Base-by-base conservation (phyloP, 139 green algal genomes). In the Chlorokybus atmophyticus region DNA sequence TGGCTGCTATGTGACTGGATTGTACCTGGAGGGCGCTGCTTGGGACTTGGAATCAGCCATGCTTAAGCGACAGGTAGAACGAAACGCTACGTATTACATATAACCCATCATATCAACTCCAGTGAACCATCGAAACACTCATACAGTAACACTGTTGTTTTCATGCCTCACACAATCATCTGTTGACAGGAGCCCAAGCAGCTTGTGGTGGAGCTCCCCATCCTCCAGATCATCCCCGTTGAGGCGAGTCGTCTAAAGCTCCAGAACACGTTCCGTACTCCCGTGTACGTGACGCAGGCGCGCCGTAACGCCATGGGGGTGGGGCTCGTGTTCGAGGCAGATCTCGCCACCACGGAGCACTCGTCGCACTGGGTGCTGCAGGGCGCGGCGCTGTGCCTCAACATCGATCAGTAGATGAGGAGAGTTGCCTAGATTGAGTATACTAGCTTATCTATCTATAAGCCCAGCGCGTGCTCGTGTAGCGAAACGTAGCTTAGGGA, bases 201-300 rank as follows among this genome's bases (percentile, higher is more conserved):
- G 21, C 63, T 90, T 32, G 80, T 93, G 25, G 82, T 73, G 3
- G 83, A 89, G 73, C 76, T 93, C 59, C 83, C 85, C 28, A 75
- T 93, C 4, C 52, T 84, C 30, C 79, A 87, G 69, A 73, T 93
- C 49, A 75, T 91, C 5, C 85, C 85, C 27, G 64, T 87, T 3
- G 84, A 93, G 62, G 81, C 75, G 4, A 77, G 68, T 58, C 85
- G 85, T 65, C 65, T 87, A 3, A 86, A 85, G 69, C 73, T 83
- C 21, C 58, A 68, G 4, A 82, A 79, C 59, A 83, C 76, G 3
- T 89, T 90, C 72, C 55, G 64, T 6, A 73, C 73, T 14, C 85
- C 85, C 1, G 83, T 93, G 48, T 93, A 93, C 53, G 74, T 88
- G 17, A 91, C 83, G 5, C 84, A 90, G 66, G 62, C 59, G 8